Evolutionary conservation across 2,329 filamentous ascomycete species (phyloP), one percentile per base, ranked within the genome.

Genomic region (Cladosporium sp.): DNA sequence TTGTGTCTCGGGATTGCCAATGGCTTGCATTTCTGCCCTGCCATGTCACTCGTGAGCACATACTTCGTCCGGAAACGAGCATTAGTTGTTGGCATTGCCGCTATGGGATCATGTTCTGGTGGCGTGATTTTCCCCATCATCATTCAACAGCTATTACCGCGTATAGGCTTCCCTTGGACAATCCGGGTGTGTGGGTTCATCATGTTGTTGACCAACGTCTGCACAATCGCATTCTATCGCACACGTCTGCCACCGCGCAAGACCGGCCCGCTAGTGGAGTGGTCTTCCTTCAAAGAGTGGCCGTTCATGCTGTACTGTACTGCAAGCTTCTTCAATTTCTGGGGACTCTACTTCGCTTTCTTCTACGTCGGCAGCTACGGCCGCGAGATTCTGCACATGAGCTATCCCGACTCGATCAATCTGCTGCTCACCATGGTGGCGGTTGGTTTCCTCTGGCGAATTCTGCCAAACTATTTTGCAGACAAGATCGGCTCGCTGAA

Each of bases 1-100:
- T 55, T 84, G 22, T 80, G 78, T 57, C 69, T 81, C 36, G 81
- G 82, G 8, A 59, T 83, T 7, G 86, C 83, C 0, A 82, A 82
- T 57, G 87, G 86, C 1, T 82, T 79, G 56, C 72, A 89, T 3
- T 89, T 88, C 71, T 82, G 84, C 51, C 84, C 88, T 0, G 76
- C 81, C 38, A 78, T 90, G 45, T 82, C 86, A 1, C 80, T 88
- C 1, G 73, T 89, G 1, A 82, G 85, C 9, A 88, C 87, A 2
- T 90, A 89, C 66, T 89, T 89, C 66, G 76, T 76, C 25, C 76
- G 75, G 51, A 80, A 75, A 60, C 76, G 83, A 55, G 79, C 79
- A 0, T 71, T 88, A 25, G 85, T 83, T 1, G 79, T 87, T 30
- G 84, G 84, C 1, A 66, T 88, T 5, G 81, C 82, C 2, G 83